Conservation (phyloP, 75 land plant species). For the Selaginella tamariscina region DNA sequence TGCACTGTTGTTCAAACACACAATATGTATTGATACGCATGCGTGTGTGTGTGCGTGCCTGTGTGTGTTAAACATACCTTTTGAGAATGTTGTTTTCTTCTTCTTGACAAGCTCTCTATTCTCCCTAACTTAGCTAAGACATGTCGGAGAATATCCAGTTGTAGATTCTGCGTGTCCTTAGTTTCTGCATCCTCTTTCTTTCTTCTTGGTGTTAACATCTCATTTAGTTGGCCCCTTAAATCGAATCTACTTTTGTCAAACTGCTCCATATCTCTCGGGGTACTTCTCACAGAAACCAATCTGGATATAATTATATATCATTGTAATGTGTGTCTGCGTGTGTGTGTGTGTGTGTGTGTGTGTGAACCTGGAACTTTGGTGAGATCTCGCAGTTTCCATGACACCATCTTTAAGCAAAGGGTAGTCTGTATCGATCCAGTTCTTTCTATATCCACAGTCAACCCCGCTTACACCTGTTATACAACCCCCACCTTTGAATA, state of each 20-base stretch:
- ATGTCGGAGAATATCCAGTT: background rate
- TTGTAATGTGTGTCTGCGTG: too few species aligned
- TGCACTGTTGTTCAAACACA: too few species aligned
- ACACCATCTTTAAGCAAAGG: background rate
- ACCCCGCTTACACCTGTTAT: too few species aligned
- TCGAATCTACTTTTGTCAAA: background rate
- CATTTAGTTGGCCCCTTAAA: background rate
- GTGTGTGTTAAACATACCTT: too few species aligned
- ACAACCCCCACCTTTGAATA: too few species aligned
- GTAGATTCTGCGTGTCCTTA: background rate
- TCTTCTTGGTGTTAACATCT: background rate
- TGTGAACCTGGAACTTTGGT: too few species aligned
- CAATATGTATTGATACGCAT: too few species aligned
- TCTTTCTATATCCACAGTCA: background rate
- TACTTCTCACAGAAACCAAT: background rate
- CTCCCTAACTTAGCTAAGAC: background rate
- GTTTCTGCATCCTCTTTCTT: background rate
- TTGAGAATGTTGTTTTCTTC: background rate
- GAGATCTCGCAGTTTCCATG: background rate
- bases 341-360: too few species aligned
- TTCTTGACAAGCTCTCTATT: background rate
- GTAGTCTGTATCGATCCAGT: background rate
- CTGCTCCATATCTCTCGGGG: background rate
- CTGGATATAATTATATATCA: too few species aligned
- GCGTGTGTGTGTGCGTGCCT: too few species aligned